A percentile compares a stretch with the other conserved stretches of the same genome.
These are phyloP conservation scores for Pleurotus salmoneostramineus DNA, from an alignment of 768 basidiomycete species.

Conservation along the genomic window DNA sequence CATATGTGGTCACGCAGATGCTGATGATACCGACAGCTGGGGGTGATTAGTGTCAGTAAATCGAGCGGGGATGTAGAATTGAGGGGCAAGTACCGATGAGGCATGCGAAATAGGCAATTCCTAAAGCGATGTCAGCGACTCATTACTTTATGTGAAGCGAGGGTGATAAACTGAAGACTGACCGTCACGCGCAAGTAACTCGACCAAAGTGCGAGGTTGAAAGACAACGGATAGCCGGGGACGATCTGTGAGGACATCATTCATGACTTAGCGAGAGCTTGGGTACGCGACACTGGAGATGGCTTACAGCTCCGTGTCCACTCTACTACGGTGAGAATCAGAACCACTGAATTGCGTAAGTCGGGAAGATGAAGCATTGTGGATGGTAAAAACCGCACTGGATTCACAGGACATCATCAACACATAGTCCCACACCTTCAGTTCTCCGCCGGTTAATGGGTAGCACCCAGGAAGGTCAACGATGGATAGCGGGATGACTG, in stretches of 20 bases:
- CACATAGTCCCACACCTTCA: not conserved
- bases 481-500: not conserved
- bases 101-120: not conserved
- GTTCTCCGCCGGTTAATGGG: not conserved
- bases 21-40: not conserved
- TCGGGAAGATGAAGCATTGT: not conserved
- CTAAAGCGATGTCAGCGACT: not conserved
- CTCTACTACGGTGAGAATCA: not conserved
- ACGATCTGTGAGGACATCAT: not conserved
- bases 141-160: too few species aligned
- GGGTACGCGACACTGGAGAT: not conserved
- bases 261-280: not conserved
- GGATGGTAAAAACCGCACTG: not conserved
- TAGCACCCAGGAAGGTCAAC: not conserved
- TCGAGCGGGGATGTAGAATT: not conserved
- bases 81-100: not conserved
- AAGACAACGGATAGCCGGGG: not conserved
- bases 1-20: not conserved
- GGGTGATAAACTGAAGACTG: too few species aligned
- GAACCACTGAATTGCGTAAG: not conserved
- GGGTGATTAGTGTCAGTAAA: not conserved
- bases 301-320: not conserved
- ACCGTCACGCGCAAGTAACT: not conserved
- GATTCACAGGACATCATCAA: not conserved
- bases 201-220: not conserved